These are phyloP conservation scores for Herpetospermum pedunculosum DNA, from an alignment of 306 rosid species.

Conservation along the genomic window DNA sequence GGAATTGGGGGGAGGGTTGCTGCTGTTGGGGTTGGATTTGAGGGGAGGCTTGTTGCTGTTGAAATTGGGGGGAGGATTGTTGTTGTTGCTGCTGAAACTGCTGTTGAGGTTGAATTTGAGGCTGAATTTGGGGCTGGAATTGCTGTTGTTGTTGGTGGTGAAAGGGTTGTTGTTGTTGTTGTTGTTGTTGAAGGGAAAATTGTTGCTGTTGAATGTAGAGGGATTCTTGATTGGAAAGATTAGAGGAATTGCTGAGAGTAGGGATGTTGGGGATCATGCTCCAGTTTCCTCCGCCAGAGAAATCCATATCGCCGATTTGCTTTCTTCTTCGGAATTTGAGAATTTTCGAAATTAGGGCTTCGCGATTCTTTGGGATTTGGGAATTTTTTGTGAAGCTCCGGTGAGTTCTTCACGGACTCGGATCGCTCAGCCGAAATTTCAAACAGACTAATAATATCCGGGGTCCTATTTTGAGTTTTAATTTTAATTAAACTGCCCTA, in stretches of 20 bases:
- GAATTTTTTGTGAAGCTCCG: not conserved
- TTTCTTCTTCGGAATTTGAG: not conserved
- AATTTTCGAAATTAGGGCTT: not conserved
- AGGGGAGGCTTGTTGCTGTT: constrained; percentile 18
- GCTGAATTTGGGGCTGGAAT: constrained; percentile 20
- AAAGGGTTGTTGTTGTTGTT: constrained; percentile 18
- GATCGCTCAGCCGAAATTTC: not conserved
- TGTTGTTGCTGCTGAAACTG: constrained; percentile 39
- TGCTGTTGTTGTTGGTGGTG: constrained; percentile 14
- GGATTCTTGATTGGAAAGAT: constrained; percentile 61
- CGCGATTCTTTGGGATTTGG: not conserved
- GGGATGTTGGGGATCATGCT: constrained; percentile 51
- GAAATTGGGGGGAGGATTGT: constrained; percentile 23
- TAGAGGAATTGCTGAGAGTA: constrained; percentile 41
- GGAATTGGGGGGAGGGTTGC: constrained; percentile 21
- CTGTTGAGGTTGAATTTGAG: constrained; percentile 13
- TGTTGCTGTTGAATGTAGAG: constrained; percentile 48
- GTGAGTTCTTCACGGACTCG: not conserved
- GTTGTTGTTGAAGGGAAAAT: constrained; percentile 30
- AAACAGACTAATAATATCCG: no score
- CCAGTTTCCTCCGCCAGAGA: constrained; percentile 65
- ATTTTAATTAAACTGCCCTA: no score
- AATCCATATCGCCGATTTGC: constrained; percentile 34
- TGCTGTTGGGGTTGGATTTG: constrained; percentile 19
- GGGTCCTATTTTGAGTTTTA: no score